Conservation (phyloP, 2,329 filamentous ascomycete genomes). For the Claviceps digitariae region DNA sequence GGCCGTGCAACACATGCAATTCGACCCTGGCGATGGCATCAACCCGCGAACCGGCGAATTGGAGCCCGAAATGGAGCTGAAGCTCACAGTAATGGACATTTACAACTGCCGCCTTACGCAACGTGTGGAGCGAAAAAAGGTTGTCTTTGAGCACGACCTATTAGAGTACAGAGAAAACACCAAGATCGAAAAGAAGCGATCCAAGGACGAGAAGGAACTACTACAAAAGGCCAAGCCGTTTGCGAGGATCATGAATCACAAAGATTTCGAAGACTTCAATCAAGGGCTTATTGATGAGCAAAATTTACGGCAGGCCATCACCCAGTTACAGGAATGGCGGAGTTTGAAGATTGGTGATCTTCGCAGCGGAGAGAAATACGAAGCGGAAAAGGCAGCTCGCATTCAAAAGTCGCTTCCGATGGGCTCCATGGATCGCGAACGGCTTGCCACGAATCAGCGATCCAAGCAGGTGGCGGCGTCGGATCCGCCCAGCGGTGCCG, state of each 20-base stretch:
- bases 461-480: constrained; percentile 51
- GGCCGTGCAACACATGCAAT: constrained; percentile 95
- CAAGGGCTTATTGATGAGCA: constrained; percentile 81
- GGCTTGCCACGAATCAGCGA: constrained; percentile 57
- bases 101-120: constrained; percentile 89
- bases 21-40: constrained; percentile 87
- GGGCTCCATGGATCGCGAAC: constrained; percentile 71
- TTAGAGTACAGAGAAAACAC: constrained; percentile 89
- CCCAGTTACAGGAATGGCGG: constrained; percentile 89
- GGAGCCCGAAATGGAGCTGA: constrained; percentile 93
- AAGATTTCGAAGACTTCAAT: constrained; percentile 77
- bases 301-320: constrained; percentile 78
- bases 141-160: constrained; percentile 89
- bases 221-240: constrained; percentile 92
- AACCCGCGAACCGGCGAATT: constrained; percentile 73
- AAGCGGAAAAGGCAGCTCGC: constrained; percentile 69
- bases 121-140: constrained; percentile 86
- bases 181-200: constrained; percentile 82
- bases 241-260: constrained; percentile 88
- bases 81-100: constrained; percentile 96
- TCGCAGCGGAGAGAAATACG: constrained; percentile 79
- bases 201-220: constrained; percentile 86
- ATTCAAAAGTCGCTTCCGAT: constrained; percentile 57
- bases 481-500: constrained; percentile 62
- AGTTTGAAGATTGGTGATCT: constrained; percentile 72